These are phyloP conservation scores for Murraya koenigii DNA, from an alignment of 345 rosid genomes.

Conservation along the genomic window DNA sequence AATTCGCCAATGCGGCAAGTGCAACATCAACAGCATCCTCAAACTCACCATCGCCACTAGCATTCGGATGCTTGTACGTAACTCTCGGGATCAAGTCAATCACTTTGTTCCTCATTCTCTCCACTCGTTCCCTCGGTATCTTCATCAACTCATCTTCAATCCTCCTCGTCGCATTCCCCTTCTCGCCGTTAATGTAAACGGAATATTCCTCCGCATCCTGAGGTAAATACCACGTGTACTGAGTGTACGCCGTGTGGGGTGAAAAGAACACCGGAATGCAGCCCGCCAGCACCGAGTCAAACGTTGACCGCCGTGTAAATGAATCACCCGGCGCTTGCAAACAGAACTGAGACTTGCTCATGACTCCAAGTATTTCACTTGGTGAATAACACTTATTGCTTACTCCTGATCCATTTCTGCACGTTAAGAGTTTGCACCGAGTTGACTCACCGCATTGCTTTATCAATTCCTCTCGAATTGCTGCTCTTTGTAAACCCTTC, in stretches of 20 bases:
- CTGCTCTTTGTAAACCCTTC: slow-evolving; percentile 41
- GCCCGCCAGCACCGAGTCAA: slow-evolving; percentile 52
- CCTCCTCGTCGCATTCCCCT: background rate
- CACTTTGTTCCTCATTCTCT: slow-evolving; percentile 30
- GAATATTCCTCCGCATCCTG: slow-evolving; percentile 31
- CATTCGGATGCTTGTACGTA: slow-evolving; percentile 51
- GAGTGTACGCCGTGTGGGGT: slow-evolving; percentile 58
- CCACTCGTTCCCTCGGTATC: slow-evolving; percentile 29
- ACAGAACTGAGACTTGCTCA: slow-evolving; percentile 47
- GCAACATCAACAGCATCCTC: slow-evolving; percentile 54
- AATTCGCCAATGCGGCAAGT: slow-evolving; percentile 22
- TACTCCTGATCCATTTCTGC: slow-evolving; percentile 4
- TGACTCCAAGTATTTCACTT: slow-evolving; percentile 23
- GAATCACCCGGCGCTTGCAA: slow-evolving; percentile 64
- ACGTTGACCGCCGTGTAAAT: slow-evolving; percentile 51
- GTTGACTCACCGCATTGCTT: slow-evolving; percentile 44
- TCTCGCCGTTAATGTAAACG: slow-evolving; percentile 33
- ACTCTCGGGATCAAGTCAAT: slow-evolving; percentile 43
- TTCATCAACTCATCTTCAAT: slow-evolving; percentile 38
- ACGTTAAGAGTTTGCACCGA: slow-evolving; percentile 36
- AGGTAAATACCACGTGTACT: slow-evolving; percentile 54
- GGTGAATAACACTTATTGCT: slow-evolving; percentile 39
- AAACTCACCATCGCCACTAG: slow-evolving; percentile 32
- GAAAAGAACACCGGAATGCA: slow-evolving; percentile 67
- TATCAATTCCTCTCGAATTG: slow-evolving; percentile 46